These are phyloP conservation scores for Fusarium coicis DNA, from an alignment of 2,329 filamentous ascomycete species.

Conservation along the genomic window DNA sequence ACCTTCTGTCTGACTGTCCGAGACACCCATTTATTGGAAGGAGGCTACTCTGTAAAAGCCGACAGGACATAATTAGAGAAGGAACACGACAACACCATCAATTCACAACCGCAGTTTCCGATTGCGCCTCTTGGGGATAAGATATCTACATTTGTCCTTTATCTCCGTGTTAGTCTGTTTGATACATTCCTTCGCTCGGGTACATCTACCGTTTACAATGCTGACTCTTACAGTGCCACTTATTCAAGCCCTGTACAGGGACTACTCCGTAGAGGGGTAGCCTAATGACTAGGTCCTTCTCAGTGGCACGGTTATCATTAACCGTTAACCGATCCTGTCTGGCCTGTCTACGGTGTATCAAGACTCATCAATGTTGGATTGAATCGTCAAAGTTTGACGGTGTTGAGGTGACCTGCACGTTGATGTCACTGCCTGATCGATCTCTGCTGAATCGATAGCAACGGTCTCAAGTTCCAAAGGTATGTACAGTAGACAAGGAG, in stretches of 20 bases:
- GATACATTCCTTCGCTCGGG: neutral
- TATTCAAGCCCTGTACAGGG: neutral
- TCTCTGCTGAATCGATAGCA: neutral
- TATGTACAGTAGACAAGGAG: neutral
- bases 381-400: neutral
- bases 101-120: neutral
- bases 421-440: neutral
- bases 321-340: constrained; percentile 27
- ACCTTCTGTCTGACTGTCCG: neutral
- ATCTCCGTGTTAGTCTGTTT: neutral
- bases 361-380: constrained; percentile 1
- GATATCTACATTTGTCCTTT: neutral
- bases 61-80: neutral
- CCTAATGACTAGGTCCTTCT: neutral
- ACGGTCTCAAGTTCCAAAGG: neutral
- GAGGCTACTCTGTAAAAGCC: neutral
- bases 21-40: neutral
- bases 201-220: neutral
- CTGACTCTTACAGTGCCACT: neutral
- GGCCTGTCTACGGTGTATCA: neutral
- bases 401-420: neutral
- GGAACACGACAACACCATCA: constrained; percentile 12
- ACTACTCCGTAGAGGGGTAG: neutral
- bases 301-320: constrained; percentile 23
- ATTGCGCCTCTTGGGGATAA: neutral